Conservation (phyloP, 2,329 filamentous ascomycete genomes). For the Didymella lethalis region DNA sequence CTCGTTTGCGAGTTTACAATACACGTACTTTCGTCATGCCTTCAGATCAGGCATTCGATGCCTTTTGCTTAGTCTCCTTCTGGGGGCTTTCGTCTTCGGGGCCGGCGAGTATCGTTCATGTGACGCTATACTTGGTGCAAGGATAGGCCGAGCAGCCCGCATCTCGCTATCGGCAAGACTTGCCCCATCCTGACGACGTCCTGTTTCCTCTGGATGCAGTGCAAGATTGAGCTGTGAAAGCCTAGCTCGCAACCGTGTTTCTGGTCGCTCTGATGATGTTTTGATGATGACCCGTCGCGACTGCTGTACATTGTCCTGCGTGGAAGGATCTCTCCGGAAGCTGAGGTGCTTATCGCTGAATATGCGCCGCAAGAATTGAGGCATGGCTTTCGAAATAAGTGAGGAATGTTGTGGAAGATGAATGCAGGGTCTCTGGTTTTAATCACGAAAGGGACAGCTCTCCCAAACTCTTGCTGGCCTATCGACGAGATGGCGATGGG, state of each 20-base stretch:
- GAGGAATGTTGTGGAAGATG: not conserved
- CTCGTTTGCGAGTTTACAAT: not conserved
- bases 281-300: slow-evolving; percentile 35
- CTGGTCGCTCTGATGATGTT: slow-evolving; percentile 17
- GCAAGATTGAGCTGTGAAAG: slow-evolving; percentile 23
- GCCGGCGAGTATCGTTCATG: slow-evolving; percentile 15
- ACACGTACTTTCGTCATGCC: slow-evolving; percentile 7
- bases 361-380: slow-evolving; percentile 34
- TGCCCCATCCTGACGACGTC: slow-evolving; percentile 24
- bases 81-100: slow-evolving; percentile 17
- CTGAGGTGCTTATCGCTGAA: slow-evolving; percentile 28
- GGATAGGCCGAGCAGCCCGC: slow-evolving; percentile 27
- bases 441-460: slow-evolving; percentile 10
- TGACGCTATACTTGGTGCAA: slow-evolving; percentile 25
- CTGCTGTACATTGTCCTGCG: slow-evolving; percentile 28
- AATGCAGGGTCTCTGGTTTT: slow-evolving; percentile 11
- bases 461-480: slow-evolving; percentile 8
- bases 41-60: slow-evolving; percentile 29
- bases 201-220: slow-evolving; percentile 18
- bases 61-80: slow-evolving; percentile 32
- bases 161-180: slow-evolving; percentile 33
- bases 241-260: slow-evolving; percentile 24
- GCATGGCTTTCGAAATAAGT: slow-evolving; percentile 18
- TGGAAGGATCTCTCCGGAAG: slow-evolving; percentile 28
- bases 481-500: slow-evolving; percentile 16